Evolutionary conservation across 2,329 filamentous ascomycete species (phyloP), one percentile per base, ranked within the genome.

Genomic region (Microdochium paspali): DNA sequence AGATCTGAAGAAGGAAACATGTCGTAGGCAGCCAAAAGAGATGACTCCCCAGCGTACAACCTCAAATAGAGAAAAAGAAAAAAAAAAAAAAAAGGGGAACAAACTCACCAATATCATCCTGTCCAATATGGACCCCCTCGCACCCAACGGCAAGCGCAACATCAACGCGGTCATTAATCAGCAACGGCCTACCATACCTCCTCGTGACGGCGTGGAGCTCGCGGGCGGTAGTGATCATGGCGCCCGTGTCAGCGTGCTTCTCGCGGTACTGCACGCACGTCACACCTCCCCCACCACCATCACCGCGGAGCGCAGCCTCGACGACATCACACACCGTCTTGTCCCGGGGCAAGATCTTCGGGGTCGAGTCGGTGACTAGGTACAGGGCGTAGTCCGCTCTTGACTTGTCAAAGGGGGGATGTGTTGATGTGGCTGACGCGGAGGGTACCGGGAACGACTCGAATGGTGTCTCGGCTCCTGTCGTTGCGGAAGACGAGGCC

Each of bases 161-260:
- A 62, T 95, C 90, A 5, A 96, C 79, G 12, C 90, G 82, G 63
- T 97, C 93, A 62, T 97, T 97, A 70, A 97, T 90, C 47, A 97
- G 72, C 49, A 97, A 76, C 25, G 91, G 91, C 3, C 95, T 80
- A 15, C 73, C 72, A 60, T 85, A 74, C 44, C 71, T 71, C 53
- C 71, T 72, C 20, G 89, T 91, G 52, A 93, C 69, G 31, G 69
- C 64, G 62, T 95, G 90, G 45, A 97, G 74, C 54, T 71, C 74
- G 56, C 74, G 76, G 15, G 84, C 90, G 39, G 76, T 86, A n/a
- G 74, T 68, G 44, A 95, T 77, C 51, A 93, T 76, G 10, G 71
- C 72, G 20, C 75, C 80, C 1, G 86, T 93, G 56, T 90, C 84
- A 60, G 80, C 84, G 39, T 74, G 80, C 70, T 97, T 96, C 71